These are phyloP conservation scores for Neofusicoccum laricinum DNA, from an alignment of 2,329 filamentous ascomycete species.

Conservation along the genomic window DNA sequence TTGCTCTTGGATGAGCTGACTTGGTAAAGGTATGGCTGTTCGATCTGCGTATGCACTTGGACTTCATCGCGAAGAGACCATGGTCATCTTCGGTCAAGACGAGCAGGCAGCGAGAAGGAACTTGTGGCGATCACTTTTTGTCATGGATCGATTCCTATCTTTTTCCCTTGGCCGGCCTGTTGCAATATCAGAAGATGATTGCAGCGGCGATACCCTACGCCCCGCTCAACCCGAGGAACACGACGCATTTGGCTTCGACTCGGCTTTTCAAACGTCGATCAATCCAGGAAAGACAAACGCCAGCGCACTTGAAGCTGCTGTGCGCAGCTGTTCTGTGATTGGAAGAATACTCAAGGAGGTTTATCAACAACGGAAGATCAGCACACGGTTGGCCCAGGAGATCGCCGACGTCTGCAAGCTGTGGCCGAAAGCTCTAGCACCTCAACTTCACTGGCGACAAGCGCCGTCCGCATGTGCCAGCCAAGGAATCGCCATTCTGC, in stretches of 20 bases:
- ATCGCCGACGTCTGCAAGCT: constrained; percentile 54
- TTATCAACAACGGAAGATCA: constrained; percentile 60
- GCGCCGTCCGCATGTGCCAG: constrained; percentile 45
- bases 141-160: constrained; percentile 63
- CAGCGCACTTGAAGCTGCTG: constrained; percentile 52
- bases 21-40: constrained; percentile 56
- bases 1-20: background rate
- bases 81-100: constrained; percentile 50
- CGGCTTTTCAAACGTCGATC: constrained; percentile 23
- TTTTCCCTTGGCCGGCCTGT: constrained; percentile 61
- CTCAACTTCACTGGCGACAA: constrained; percentile 51
- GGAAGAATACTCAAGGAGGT: constrained; percentile 58
- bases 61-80: constrained; percentile 59
- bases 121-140: constrained; percentile 63
- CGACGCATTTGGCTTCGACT: constrained; percentile 28
- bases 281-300: constrained; percentile 34
- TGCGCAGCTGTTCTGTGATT: constrained; percentile 58
- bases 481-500: constrained; percentile 59
- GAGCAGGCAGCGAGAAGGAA: constrained; percentile 53
- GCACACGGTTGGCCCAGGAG: constrained; percentile 55
- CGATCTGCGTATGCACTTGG: constrained; percentile 62
- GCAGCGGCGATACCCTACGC: constrained; percentile 48
- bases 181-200: constrained; percentile 62
- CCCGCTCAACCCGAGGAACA: constrained; percentile 22
- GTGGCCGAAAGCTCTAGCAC: constrained; percentile 51